Evolutionary conservation across 2,329 filamentous ascomycete species (phyloP).

Genomic region (Fusarium domesticum): DNA sequence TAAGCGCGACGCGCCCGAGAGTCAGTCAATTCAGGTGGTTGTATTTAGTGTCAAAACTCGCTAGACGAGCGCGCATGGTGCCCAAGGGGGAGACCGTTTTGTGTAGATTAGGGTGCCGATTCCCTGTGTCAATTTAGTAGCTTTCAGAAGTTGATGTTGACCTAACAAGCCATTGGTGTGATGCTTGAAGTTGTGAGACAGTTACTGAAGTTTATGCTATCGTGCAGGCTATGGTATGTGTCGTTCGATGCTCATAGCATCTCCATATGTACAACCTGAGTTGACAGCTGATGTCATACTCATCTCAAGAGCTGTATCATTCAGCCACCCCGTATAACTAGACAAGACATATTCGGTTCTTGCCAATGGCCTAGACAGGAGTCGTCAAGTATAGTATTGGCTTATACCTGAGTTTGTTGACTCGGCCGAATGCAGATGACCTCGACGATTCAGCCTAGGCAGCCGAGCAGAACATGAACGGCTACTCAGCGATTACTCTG

Average conservation of each 20-base stretch:
- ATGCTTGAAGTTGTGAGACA: conserved; percentile 1
- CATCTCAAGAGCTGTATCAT: too few species aligned
- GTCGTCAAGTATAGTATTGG: too few species aligned
- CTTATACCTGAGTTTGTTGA: too few species aligned
- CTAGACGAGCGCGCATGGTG: conserved; percentile 22
- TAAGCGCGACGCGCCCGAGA: conserved; percentile 32
- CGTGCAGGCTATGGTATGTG: neutral
- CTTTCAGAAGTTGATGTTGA: conserved; percentile 30
- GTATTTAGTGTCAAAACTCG: conserved; percentile 25
- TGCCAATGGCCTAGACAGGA: too few species aligned
- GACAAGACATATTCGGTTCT: too few species aligned
- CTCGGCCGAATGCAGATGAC: too few species aligned
- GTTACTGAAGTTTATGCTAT: neutral
- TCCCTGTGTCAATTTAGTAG: conserved; percentile 37
- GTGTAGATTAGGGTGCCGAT: conserved; percentile 44
- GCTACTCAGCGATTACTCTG: too few species aligned
- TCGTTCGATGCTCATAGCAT: neutral
- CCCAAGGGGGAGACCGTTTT: conserved; percentile 26
- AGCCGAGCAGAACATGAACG: too few species aligned
- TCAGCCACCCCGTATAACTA: too few species aligned
- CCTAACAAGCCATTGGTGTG: conserved; percentile 5
- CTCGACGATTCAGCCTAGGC: too few species aligned
- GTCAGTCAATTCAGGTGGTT: conserved; percentile 14
- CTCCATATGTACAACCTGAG: too few species aligned
- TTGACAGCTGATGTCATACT: too few species aligned